A percentile compares a stretch with the other conserved stretches of the same genome.
Evolutionary conservation across 2,329 filamentous ascomycete species (phyloP).

Genomic region (Fusarium tanahbumbuense): DNA sequence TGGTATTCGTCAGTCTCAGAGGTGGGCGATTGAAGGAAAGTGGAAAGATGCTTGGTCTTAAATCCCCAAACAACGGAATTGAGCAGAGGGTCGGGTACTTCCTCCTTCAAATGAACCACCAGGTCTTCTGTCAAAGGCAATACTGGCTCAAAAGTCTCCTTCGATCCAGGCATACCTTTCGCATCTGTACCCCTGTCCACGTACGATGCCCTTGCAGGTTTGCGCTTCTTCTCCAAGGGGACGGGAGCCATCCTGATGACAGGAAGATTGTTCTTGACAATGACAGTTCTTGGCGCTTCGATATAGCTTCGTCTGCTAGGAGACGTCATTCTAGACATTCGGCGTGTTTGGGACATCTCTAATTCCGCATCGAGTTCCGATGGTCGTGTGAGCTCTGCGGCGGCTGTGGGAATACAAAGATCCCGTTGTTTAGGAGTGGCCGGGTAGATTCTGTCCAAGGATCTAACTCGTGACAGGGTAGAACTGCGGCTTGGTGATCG

Average conservation of each 20-base stretch:
- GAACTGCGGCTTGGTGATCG: constrained; percentile 43
- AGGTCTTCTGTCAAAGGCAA: constrained; percentile 67
- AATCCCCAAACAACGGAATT: constrained; percentile 62
- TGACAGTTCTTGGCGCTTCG: constrained; percentile 48
- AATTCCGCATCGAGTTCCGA: constrained; percentile 16
- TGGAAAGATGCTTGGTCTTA: constrained; percentile 45
- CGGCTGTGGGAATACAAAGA: constrained; percentile 43
- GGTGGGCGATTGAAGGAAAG: constrained; percentile 40
- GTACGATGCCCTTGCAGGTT: constrained; percentile 47
- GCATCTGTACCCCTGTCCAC: constrained; percentile 57
- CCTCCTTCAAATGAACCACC: constrained; percentile 64
- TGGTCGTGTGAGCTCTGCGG: constrained; percentile 38
- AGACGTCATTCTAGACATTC: constrained; percentile 45
- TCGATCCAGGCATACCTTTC: constrained; percentile 37
- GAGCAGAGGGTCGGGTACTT: constrained; percentile 56
- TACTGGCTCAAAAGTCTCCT: constrained; percentile 55
- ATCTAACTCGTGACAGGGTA: constrained; percentile 50
- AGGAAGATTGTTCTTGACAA: constrained; percentile 47
- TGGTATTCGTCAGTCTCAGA: constrained; percentile 38
- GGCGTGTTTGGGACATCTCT: constrained; percentile 29
- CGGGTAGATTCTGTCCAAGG: constrained; percentile 53
- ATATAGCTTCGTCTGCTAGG: constrained; percentile 43
- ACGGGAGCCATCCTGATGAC: constrained; percentile 48
- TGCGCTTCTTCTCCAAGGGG: constrained; percentile 45
- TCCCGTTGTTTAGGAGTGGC: constrained; percentile 49